phyloP scores from a whole-genome alignment of 2,329 filamentous ascomycete species.

The Sporothrix dimorphospora region DNA sequence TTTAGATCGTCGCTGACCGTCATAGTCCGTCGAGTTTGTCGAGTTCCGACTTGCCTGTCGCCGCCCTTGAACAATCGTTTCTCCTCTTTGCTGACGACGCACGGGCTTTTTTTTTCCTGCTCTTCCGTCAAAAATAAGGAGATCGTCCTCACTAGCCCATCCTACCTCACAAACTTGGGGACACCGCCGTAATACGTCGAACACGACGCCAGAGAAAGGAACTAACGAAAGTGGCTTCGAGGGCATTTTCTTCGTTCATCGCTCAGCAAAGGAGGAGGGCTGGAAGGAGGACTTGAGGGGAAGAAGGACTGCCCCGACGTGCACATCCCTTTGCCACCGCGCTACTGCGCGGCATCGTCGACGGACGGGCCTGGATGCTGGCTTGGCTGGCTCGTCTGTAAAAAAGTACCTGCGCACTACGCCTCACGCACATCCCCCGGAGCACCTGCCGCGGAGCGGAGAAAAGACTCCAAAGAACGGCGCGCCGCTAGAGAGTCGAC shows the following conservation, averaged over 20 bases:
- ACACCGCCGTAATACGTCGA: neutral
- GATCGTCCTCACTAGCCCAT: neutral
- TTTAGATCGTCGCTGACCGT: neutral
- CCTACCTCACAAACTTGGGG: neutral
- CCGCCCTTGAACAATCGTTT: neutral
- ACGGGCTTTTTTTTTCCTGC: conserved; percentile 24
- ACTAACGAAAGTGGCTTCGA: neutral
- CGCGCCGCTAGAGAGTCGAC: neutral
- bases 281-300: too few species aligned
- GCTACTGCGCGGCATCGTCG: neutral
- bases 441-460: conserved; percentile 7
- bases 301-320: too few species aligned
- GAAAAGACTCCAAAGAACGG: neutral
- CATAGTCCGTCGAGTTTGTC: neutral
- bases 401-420: neutral
- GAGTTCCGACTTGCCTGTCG: neutral
- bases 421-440: neutral
- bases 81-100: conserved; percentile 26
- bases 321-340: conserved; percentile 24
- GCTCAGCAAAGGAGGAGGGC: too few species aligned
- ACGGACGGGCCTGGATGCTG: conserved; percentile 2
- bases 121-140: neutral
- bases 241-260: too few species aligned
- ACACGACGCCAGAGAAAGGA: neutral
- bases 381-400: neutral